Base-by-base conservation (phyloP, 805 yeast species). In the Pichia heedii region DNA sequence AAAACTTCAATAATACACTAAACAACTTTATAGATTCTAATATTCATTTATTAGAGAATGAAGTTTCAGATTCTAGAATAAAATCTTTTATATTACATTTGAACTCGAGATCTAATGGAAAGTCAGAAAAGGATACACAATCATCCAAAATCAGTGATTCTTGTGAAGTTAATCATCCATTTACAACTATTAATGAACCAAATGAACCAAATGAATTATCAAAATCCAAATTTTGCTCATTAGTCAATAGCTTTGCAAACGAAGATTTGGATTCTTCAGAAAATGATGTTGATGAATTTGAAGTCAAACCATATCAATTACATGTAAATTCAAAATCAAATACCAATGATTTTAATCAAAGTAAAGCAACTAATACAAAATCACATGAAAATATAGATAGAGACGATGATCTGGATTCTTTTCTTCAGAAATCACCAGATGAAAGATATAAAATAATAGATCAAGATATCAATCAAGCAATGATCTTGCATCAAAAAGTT, bases 381-480 rank as follows among this genome's bases (percentile, higher is more conserved):
- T 29, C 13, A 2, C 11, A 27, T 15, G 16, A 2, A 10, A 15
- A 3, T 4, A 29, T 13, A 4, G 18, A 13, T 12, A 29, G 13
- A 29, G 6, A 29, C 7, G 16, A 9, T 12, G 18, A 29, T 3
- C n/a, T 29, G 32, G 20, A 39, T 18, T 27, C 22, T 3, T 44
- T 44, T 32, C 15, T 34, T 4, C 22, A 24, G 15, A 44, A 32
- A 19, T 22, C 39, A 3, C n/a, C n/a, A 4, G 27, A 20, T 11
- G 43, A 40, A 22, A 39, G 29, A 10, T 43, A 44, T 15, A 33
- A 39, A 37, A 39, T 44, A 16, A 33, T 44, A 19, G 22, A 33
- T 20, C n/a, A 32, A 7, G 43, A 44, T 27, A 40, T 44, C 6
- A 37, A 44, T 27, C 15, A 22, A 19, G 47, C 39, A 32, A 44